Conservation (phyloP, 2,329 filamentous ascomycete species). For the Sarocladiaceae sp. region DNA sequence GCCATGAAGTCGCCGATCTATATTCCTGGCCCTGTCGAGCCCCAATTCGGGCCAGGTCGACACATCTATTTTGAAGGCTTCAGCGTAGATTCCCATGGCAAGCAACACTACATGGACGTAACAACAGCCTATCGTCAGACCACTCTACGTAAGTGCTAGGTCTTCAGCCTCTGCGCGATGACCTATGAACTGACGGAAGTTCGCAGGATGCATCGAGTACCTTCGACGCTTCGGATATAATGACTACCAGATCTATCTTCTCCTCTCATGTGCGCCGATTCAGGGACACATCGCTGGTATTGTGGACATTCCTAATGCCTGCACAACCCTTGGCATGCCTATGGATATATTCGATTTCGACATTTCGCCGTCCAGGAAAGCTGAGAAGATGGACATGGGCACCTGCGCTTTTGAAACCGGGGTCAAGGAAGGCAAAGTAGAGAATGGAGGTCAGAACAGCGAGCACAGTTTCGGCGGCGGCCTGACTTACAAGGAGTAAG, state of each 20-base stretch:
- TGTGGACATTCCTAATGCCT: slow-evolving; percentile 87
- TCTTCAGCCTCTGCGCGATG: neutral
- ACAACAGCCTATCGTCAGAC: slow-evolving; percentile 85
- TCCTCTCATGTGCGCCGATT: slow-evolving; percentile 80
- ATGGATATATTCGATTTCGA: slow-evolving; percentile 97
- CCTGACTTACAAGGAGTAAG: slow-evolving; percentile 38
- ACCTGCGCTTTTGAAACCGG: slow-evolving; percentile 60
- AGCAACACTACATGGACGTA: slow-evolving; percentile 85
- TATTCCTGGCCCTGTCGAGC: slow-evolving; percentile 81
- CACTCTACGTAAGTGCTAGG: slow-evolving; percentile 44
- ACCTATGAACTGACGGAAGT: neutral
- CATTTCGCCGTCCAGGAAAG: slow-evolving; percentile 54
- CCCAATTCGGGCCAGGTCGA: slow-evolving; percentile 77
- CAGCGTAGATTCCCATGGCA: slow-evolving; percentile 80
- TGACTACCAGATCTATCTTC: slow-evolving; percentile 77
- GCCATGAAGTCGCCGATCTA: slow-evolving; percentile 77
- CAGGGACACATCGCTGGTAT: slow-evolving; percentile 87
- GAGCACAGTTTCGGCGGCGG: slow-evolving; percentile 47
- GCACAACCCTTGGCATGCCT: slow-evolving; percentile 81
- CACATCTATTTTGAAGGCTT: slow-evolving; percentile 56
- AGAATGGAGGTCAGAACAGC: slow-evolving; percentile 40
- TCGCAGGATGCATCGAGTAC: slow-evolving; percentile 24
- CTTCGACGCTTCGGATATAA: slow-evolving; percentile 45
- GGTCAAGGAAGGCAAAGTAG: slow-evolving; percentile 38
- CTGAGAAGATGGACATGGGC: slow-evolving; percentile 12